phyloP scores from a whole-genome alignment of 139 green algal genomes.

The Picochlorum costavermella region DNA sequence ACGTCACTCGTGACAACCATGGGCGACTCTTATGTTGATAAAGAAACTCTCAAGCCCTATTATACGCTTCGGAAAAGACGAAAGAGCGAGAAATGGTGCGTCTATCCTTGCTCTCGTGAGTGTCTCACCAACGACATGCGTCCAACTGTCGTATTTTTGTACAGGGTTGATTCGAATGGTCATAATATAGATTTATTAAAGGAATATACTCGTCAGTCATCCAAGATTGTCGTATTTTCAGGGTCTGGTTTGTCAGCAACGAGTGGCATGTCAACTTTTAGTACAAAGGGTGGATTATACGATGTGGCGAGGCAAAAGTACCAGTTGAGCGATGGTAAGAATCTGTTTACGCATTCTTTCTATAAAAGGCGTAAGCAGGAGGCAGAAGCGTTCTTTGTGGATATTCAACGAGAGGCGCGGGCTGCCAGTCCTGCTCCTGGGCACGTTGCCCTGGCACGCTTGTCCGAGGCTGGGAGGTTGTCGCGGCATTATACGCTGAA shows the following conservation, averaged over 20 bases:
- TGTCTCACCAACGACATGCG: neutral
- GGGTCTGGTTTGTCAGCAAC: conserved; percentile 72
- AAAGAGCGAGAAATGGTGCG: neutral
- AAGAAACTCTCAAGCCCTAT: no score
- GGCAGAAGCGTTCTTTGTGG: conserved; percentile 66
- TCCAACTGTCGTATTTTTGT: neutral
- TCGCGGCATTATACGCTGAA: conserved; percentile 88
- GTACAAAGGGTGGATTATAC: conserved; percentile 73
- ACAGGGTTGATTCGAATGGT: no score
- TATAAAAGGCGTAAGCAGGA: conserved; percentile 48
- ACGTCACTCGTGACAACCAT: no score
- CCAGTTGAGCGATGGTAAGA: conserved; percentile 71
- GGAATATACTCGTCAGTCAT: neutral
- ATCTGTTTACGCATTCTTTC: conserved; percentile 80
- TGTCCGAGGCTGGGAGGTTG: conserved; percentile 43
- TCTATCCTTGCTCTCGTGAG: neutral
- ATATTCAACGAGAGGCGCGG: conserved; percentile 68
- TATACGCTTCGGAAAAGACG: neutral
- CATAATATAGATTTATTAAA: conserved; percentile 4
- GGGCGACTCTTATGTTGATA: no score
- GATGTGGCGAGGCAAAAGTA: conserved; percentile 66
- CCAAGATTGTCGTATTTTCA: conserved; percentile 68
- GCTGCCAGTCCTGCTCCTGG: conserved; percentile 35
- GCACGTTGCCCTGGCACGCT: conserved; percentile 43
- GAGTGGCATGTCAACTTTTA: conserved; percentile 87